Conservation (phyloP, 179 eudicot species). For the Silene noctiflora region DNA sequence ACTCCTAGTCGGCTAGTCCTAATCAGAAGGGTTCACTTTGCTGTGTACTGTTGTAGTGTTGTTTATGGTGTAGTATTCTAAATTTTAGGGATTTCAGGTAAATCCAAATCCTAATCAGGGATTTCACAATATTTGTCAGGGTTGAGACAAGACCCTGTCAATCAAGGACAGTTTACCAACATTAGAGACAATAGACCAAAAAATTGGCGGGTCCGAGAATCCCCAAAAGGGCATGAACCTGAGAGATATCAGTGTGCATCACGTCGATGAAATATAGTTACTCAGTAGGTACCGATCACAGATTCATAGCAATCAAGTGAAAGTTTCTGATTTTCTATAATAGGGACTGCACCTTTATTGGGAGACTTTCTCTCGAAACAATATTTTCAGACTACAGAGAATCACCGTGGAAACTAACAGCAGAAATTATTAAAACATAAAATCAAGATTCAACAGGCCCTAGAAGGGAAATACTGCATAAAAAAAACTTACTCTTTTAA, state of each 20-base stretch:
- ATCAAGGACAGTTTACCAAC: background rate
- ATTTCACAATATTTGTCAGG: background rate
- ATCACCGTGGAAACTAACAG: background rate
- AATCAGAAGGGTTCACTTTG: background rate
- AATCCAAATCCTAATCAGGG: background rate
- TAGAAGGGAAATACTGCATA: background rate
- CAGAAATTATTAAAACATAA: background rate
- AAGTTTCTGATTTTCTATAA: background rate
- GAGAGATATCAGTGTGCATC: background rate
- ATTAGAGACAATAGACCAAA: background rate
- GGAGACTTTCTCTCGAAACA: background rate
- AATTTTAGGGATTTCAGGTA: background rate
- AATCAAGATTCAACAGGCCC: too few relatives aligned
- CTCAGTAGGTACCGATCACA: background rate
- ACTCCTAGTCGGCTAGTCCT: background rate
- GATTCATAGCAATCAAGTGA: background rate
- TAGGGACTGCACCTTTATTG: too few relatives aligned
- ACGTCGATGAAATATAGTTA: too few relatives aligned
- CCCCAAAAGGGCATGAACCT: background rate
- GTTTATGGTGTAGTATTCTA: background rate
- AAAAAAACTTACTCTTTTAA: slow-evolving; percentile 69
- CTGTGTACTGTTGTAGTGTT: too few relatives aligned
- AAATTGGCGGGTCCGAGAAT: background rate
- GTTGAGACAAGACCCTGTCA: background rate
- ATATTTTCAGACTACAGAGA: background rate